Evolutionary conservation across 805 yeast species (phyloP).

Genomic region (Cyberlindnera misumaiensis): DNA sequence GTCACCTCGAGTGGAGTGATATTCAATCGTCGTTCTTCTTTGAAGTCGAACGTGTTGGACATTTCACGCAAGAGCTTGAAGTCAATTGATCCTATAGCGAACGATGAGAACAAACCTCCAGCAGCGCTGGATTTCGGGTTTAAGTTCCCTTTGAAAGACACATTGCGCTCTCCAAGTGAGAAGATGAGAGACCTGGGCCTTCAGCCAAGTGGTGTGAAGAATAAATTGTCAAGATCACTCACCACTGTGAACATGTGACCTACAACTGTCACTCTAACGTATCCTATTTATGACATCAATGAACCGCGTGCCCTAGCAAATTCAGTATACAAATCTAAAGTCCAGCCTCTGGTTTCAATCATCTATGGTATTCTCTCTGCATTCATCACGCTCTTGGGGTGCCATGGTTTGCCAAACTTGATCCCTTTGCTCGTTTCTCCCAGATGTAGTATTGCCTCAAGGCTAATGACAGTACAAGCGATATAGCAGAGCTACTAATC

Average conservation of each 20-base stretch:
- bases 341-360: no score
- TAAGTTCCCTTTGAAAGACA: constrained; percentile 16
- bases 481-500: no score
- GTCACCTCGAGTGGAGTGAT: constrained; percentile 17
- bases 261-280: neutral
- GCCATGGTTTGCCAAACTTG: no score
- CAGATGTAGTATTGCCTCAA: no score
- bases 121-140: constrained; percentile 21
- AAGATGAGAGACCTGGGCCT: neutral
- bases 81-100: neutral
- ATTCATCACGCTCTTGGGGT: no score
- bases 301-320: no score
- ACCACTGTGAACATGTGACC: constrained; percentile 15
- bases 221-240: constrained; percentile 17
- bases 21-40: constrained; percentile 15
- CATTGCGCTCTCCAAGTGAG: constrained; percentile 6
- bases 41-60: constrained; percentile 15
- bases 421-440: no score
- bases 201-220: constrained; percentile 12
- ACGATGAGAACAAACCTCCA: constrained; percentile 20
- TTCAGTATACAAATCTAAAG: no score
- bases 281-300: no score
- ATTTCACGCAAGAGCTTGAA: constrained; percentile 9
- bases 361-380: no score
- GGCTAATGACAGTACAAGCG: no score